phyloP scores from a whole-genome alignment of 1,139 yeast genomes.

The Magnusiomyces ingens region DNA sequence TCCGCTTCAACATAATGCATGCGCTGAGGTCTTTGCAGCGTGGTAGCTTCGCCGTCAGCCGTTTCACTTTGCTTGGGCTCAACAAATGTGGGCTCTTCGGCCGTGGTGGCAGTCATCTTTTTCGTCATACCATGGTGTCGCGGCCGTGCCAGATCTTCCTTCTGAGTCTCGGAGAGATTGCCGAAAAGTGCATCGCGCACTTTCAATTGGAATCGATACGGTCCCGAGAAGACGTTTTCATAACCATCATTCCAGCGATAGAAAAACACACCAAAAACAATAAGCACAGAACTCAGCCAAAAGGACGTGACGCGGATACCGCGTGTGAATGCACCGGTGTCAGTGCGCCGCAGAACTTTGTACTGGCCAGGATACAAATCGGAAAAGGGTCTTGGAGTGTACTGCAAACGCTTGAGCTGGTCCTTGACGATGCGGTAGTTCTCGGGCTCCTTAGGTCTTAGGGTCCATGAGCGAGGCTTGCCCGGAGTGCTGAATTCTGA shows the following conservation, averaged over 20 bases:
- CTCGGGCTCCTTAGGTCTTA: conserved; percentile 60
- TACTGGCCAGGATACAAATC: conserved; percentile 74
- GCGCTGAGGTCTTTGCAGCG: conserved; percentile 62
- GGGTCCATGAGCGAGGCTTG: conserved; percentile 41
- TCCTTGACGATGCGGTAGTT: conserved; percentile 66
- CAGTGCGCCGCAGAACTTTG: conserved; percentile 59
- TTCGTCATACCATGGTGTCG: conserved; percentile 31
- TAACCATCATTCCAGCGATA: conserved; percentile 81
- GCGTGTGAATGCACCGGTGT: conserved; percentile 48
- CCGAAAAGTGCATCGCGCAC: conserved; percentile 50
- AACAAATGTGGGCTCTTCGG: conserved; percentile 19
- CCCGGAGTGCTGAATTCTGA: conserved; percentile 50
- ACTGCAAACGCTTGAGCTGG: conserved; percentile 64
- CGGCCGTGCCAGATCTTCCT: conserved; percentile 51
- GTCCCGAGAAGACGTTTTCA: conserved; percentile 65
- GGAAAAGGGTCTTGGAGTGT: conserved; percentile 72
- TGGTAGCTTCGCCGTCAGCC: conserved; percentile 26
- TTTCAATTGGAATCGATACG: conserved; percentile 55
- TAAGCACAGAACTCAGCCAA: conserved; percentile 21
- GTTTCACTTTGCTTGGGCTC: conserved; percentile 35
- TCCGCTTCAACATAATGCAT: conserved; percentile 74
- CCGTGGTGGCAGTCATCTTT: conserved; percentile 21
- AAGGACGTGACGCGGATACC: conserved; percentile 30
- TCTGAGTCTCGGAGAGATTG: conserved; percentile 49
- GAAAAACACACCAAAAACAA: conserved; percentile 51